Evolutionary conservation across 306 rosid genomes (phyloP).

Genomic region (Prunus mume): DNA sequence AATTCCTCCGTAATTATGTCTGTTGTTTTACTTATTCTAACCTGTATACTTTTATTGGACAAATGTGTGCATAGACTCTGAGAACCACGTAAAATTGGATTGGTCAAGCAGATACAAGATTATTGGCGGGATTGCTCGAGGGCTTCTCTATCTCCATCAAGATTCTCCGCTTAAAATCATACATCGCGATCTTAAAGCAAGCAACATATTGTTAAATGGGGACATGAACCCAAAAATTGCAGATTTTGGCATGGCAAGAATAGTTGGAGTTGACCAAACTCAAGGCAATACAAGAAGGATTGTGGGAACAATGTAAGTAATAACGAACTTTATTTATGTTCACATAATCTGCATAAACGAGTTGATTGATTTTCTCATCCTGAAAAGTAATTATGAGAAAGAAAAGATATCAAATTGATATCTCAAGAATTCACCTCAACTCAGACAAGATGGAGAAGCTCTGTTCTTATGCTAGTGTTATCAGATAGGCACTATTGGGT

Average conservation of each 20-base stretch:
- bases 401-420: background rate
- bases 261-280: slow-evolving; percentile 23
- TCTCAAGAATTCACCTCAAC: background rate
- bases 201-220: slow-evolving; percentile 28
- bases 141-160: slow-evolving; percentile 31
- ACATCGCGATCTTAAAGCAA: slow-evolving; percentile 39
- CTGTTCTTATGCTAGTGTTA: no score
- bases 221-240: slow-evolving; percentile 36
- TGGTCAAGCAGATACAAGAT: slow-evolving; percentile 33
- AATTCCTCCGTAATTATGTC: no score
- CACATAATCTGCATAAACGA: background rate
- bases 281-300: slow-evolving; percentile 13
- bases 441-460: no score
- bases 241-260: slow-evolving; percentile 35
- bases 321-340: background rate
- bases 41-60: background rate
- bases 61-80: background rate
- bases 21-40: background rate
- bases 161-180: slow-evolving; percentile 37
- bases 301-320: slow-evolving; percentile 18
- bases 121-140: slow-evolving; percentile 26
- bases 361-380: no score
- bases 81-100: slow-evolving; percentile 9
- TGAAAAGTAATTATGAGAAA: no score
- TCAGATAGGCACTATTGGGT: no score